Evolutionary conservation across 768 basidiomycete genomes (phyloP), one percentile per base, ranked within the genome.

Genomic region (Krasilnikovozyma curviuscula): DNA sequence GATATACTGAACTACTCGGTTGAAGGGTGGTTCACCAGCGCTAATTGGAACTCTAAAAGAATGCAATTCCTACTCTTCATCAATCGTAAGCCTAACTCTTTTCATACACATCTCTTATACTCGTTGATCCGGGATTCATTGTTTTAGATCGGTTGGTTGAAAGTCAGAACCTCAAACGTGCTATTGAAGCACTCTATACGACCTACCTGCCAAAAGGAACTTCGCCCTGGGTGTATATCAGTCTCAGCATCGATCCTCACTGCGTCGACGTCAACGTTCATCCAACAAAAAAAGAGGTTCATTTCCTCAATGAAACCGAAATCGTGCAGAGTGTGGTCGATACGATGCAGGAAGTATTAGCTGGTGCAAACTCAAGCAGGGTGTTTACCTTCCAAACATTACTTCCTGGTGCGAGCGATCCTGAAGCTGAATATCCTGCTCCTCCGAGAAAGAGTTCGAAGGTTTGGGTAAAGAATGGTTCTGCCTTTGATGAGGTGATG

Each of bases 191-290:
- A 1, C 76, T 83, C 13, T 98, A 97, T 64, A 78, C 71, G 23
- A 73, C 74, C 10, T 72, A 91, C 37, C 69, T 98, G 18, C 82
- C 91, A 0, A 97, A 97, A 65, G 89, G 88, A 6, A 66, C 79
- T 8, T 79, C 67, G 29, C 88, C 91, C 1, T 97, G 89, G 64
- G 70, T 91, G n/a, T 97, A 97, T 63, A 69, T 95, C 32, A 89
- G 88, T 56, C 63, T 97, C 35, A 70, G 77, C 34, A 78, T 95
- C 56, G 79, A 86, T 52, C 85, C 88, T 0, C 72, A 76, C 27
- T 77, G 81, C 23, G 80, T 98, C 16, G 93, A 98, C 57, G 89
- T 95, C 46, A 98, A 98, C 57, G 86, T 97, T 7, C 89, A 95
- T 61, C 93, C 91, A 0, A 97, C 93, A 2, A 98, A 98, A 62